Conservation (phyloP, 2,329 filamentous ascomycete species). For the Botrytis paeoniae region DNA sequence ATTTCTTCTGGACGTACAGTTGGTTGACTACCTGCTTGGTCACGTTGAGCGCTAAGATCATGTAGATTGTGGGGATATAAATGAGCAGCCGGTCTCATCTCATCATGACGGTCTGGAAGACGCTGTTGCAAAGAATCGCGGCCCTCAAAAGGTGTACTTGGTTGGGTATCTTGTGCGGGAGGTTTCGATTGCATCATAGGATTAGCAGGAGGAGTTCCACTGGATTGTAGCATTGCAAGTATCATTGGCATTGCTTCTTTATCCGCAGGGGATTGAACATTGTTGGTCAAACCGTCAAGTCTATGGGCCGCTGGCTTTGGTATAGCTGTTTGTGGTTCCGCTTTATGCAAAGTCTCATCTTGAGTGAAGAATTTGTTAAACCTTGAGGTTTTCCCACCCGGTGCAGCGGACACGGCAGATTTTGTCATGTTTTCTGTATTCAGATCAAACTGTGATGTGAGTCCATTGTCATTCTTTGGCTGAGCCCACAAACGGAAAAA, state of each 20-base stretch:
- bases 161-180: constrained; percentile 45
- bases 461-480: constrained; percentile 47
- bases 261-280: constrained; percentile 52
- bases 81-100: constrained; percentile 27
- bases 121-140: constrained; percentile 44
- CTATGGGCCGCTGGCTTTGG: constrained; percentile 35
- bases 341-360: constrained; percentile 48
- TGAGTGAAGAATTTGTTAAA: constrained; percentile 79
- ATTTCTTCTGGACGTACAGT: constrained; percentile 55
- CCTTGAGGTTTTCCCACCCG: constrained; percentile 65
- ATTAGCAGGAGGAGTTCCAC: constrained; percentile 44
- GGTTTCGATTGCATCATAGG: constrained; percentile 34
- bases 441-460: constrained; percentile 40
- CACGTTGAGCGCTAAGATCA: constrained; percentile 51
- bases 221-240: constrained; percentile 71
- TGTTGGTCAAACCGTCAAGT: constrained; percentile 24
- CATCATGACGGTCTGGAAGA: constrained; percentile 35
- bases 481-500: constrained; percentile 63
- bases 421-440: constrained; percentile 49
- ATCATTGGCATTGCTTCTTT: constrained; percentile 83
- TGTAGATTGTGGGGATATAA: constrained; percentile 43
- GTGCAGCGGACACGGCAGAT: constrained; percentile 47
- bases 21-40: constrained; percentile 39
- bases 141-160: constrained; percentile 46
- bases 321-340: constrained; percentile 49